Conservation (phyloP, 495 filamentous ascomycete species). For the Glarea lozoyensis region DNA sequence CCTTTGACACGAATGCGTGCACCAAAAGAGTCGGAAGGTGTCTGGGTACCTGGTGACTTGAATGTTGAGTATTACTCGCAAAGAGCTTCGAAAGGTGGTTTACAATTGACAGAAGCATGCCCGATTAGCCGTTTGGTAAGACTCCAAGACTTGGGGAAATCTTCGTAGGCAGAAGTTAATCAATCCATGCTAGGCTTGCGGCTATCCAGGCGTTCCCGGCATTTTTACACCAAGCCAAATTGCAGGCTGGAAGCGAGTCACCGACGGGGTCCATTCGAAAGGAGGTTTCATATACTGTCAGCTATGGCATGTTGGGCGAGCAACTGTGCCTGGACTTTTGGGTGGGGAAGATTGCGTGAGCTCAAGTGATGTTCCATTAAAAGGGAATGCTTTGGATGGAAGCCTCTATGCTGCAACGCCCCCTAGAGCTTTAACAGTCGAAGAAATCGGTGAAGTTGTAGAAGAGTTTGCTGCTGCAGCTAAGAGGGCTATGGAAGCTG, state of each 20-base stretch:
- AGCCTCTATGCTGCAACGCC: no score
- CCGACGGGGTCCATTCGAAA: slow-evolving; percentile 56
- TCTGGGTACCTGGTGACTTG: slow-evolving; percentile 39
- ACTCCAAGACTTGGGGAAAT: no score
- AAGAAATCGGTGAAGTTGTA: slow-evolving; percentile 49
- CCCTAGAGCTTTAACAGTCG: slow-evolving; percentile 41
- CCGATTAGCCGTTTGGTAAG: background rate
- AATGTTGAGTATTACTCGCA: slow-evolving; percentile 53
- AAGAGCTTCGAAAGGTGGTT: slow-evolving; percentile 50
- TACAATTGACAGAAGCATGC: slow-evolving; percentile 53
- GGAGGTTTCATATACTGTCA: slow-evolving; percentile 57
- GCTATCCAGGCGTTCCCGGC: slow-evolving; percentile 49
- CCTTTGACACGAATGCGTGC: slow-evolving; percentile 41
- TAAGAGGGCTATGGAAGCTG: slow-evolving; percentile 53
- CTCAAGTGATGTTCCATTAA: slow-evolving; percentile 37
- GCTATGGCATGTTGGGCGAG: slow-evolving; percentile 61
- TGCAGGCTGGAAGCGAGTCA: slow-evolving; percentile 51
- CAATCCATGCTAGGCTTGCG: slow-evolving; percentile 35
- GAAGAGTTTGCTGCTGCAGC: slow-evolving; percentile 51
- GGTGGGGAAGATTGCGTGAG: slow-evolving; percentile 34
- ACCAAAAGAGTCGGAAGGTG: slow-evolving; percentile 10
- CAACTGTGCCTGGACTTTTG: slow-evolving; percentile 22
- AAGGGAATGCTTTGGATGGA: no score
- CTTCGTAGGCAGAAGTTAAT: no score
- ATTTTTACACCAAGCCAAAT: slow-evolving; percentile 56